A percentile compares a stretch with the other conserved stretches of the same genome.
phyloP scores from a whole-genome alignment of 1,284 basidiomycete genomes.

The Trichosporon sp. region DNA sequence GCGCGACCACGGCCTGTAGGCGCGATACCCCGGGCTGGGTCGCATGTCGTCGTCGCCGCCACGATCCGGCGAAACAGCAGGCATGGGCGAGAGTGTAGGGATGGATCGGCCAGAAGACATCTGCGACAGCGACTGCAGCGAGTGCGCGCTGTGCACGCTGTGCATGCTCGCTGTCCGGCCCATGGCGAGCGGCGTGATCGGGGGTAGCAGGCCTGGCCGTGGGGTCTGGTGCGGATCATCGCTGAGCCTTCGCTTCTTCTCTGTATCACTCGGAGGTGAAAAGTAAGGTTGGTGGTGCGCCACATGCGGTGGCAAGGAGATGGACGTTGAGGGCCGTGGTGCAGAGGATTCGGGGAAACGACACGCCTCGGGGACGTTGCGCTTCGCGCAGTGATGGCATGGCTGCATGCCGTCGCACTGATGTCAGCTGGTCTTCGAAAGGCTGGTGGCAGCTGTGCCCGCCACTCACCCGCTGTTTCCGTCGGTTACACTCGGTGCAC shows the following conservation, averaged over 20 bases:
- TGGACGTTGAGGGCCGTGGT: not conserved
- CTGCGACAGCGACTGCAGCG: conserved; percentile 8
- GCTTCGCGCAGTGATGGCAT: conserved; percentile 37
- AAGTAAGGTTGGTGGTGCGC: conserved; percentile 1
- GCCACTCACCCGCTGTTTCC: conserved; percentile 36
- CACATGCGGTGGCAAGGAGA: not conserved
- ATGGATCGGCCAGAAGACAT: conserved; percentile 15
- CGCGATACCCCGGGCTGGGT: not conserved
- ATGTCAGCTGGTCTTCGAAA: not conserved
- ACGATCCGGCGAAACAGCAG: not conserved
- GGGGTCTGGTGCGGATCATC: conserved; percentile 1
- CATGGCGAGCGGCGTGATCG: conserved; percentile 15
- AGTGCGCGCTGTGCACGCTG: not conserved
- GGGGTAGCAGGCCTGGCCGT: not conserved
- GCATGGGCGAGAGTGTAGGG: not conserved
- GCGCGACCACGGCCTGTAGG: not conserved
- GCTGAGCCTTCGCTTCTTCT: conserved; percentile 17
- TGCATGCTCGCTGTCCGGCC: conserved; percentile 4
- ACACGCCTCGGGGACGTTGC: conserved; percentile 33
- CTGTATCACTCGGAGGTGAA: conserved; percentile 14
- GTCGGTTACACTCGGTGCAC: conserved; percentile 39
- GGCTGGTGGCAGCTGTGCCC: too few relatives aligned
- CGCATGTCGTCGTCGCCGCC: not conserved
- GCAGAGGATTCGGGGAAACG: conserved; percentile 27
- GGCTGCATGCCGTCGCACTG: conserved; percentile 40